Percentiles rank a stretch among this genome's conserved stretches.
phyloP scores from a whole-genome alignment of 176 grass and related monocot species.

The Paspalum notatum region DNA sequence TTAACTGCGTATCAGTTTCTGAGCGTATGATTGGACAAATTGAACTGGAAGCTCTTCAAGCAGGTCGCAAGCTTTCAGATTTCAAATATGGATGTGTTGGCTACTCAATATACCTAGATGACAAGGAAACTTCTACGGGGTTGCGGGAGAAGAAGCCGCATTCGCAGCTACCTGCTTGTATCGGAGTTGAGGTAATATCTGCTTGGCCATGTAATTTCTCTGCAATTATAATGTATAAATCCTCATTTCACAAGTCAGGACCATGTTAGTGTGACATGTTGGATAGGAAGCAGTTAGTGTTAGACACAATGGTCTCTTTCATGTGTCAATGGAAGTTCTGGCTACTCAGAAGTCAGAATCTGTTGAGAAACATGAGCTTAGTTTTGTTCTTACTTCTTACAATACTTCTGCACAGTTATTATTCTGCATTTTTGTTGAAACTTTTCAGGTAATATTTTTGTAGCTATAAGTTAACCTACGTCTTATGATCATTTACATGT shows the following conservation, averaged over 20 bases:
- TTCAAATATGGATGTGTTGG: slow-evolving; percentile 90
- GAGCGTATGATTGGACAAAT: slow-evolving; percentile 76
- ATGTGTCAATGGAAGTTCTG: slow-evolving; percentile 4
- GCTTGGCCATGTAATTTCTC: slow-evolving; percentile 32
- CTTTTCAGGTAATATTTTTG: not conserved
- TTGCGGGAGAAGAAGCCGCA: slow-evolving; percentile 55
- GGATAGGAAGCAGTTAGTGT: slow-evolving; percentile 20
- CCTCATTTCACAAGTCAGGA: slow-evolving; percentile 8
- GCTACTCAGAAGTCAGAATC: slow-evolving; percentile 5
- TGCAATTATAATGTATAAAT: slow-evolving; percentile 4
- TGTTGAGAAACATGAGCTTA: slow-evolving; percentile 10
- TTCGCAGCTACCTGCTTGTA: slow-evolving; percentile 74
- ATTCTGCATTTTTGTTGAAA: slow-evolving; percentile 3
- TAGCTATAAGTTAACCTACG: not conserved
- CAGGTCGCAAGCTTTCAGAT: slow-evolving; percentile 73
- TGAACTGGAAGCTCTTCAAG: slow-evolving; percentile 76
- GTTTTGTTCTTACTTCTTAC: slow-evolving; percentile 15
- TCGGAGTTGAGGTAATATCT: slow-evolving; percentile 74
- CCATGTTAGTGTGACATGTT: slow-evolving; percentile 22
- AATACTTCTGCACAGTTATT: not conserved
- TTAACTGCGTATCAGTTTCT: slow-evolving; percentile 60
- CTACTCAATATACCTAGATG: slow-evolving; percentile 82
- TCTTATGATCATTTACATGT: slow-evolving; percentile 28
- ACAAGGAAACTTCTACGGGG: slow-evolving; percentile 52
- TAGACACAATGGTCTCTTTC: not conserved